These are phyloP conservation scores for Tuber microsphaerosporum DNA, from an alignment of 495 filamentous ascomycete genomes.

Conservation along the genomic window DNA sequence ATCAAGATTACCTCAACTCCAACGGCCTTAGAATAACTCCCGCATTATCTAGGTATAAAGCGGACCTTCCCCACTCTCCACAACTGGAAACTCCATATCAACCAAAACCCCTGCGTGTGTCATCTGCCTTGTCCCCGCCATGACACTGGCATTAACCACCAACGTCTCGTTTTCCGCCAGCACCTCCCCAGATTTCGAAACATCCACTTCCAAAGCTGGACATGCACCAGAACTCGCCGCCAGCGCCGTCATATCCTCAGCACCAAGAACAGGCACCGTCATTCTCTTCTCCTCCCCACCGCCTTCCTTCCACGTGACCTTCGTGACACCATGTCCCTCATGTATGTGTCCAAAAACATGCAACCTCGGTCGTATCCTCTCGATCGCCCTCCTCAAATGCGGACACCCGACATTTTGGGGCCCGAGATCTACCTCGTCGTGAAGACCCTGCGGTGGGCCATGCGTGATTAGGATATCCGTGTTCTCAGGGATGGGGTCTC, in stretches of 20 bases:
- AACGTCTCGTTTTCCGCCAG: conserved; percentile 16
- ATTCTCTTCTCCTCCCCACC: conserved; percentile 5
- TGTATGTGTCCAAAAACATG: conserved; percentile 28
- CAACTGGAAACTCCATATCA: conserved; percentile 21
- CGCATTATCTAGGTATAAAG: not conserved
- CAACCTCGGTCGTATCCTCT: conserved; percentile 13
- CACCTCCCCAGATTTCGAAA: conserved; percentile 2
- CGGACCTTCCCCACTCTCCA: not conserved
- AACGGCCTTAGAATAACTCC: not conserved
- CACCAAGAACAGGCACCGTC: not conserved
- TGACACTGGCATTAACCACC: conserved; percentile 22
- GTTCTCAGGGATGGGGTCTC: conserved; percentile 12
- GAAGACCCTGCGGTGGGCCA: conserved; percentile 8
- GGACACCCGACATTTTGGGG: conserved; percentile 9
- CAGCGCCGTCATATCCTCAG: not conserved
- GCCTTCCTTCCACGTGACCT: conserved; percentile 11
- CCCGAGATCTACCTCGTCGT: not conserved
- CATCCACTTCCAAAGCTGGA: conserved; percentile 19
- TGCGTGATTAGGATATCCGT: conserved; percentile 23
- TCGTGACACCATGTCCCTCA: conserved; percentile 20
- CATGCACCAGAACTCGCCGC: not conserved
- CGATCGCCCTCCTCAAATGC: conserved; percentile 9
- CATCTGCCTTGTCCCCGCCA: not conserved
- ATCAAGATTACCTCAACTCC: not conserved
- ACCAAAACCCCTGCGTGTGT: conserved; percentile 17